Evolutionary conservation across 768 basidiomycete species (phyloP).

Genomic region (Tulasnella sp.): DNA sequence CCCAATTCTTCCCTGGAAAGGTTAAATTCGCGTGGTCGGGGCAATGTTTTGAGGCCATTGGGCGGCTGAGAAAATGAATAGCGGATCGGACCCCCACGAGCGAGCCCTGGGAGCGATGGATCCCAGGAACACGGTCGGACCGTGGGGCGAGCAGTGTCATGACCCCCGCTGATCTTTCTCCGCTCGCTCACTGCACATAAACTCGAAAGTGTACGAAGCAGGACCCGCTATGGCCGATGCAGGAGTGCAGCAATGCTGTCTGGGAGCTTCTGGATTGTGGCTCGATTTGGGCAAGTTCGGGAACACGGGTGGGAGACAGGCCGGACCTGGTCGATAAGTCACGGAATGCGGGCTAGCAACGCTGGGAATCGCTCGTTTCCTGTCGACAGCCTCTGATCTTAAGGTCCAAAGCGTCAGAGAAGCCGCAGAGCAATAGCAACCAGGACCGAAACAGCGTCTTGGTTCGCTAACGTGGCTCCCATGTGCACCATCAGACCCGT

Average conservation of each 20-base stretch:
- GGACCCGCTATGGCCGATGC: neutral
- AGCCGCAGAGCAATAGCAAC: neutral
- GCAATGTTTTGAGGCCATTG: slow-evolving; percentile 2
- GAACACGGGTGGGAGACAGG: slow-evolving; percentile 4
- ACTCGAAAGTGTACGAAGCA: neutral
- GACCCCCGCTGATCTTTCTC: neutral
- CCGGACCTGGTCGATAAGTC: slow-evolving; percentile 5
- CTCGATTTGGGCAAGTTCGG: neutral
- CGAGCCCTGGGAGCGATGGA: neutral
- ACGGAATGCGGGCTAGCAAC: neutral
- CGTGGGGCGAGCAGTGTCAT: neutral
- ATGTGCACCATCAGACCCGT: slow-evolving; percentile 13
- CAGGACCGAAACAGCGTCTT: slow-evolving; percentile 8
- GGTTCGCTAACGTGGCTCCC: slow-evolving; percentile 10
- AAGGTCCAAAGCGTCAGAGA: neutral
- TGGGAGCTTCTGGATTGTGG: neutral
- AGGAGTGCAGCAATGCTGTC: neutral
- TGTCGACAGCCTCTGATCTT: slow-evolving; percentile 9
- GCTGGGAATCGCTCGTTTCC: slow-evolving; percentile 6
- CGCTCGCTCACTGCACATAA: neutral
- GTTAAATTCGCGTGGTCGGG: slow-evolving; percentile 17
- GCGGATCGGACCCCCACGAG: neutral
- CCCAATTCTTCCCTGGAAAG: slow-evolving; percentile 2
- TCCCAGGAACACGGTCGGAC: neutral
- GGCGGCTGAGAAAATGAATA: slow-evolving; percentile 13